These are phyloP conservation scores for Bryoglossum gracile DNA, from an alignment of 495 filamentous ascomycete species.

Conservation along the genomic window DNA sequence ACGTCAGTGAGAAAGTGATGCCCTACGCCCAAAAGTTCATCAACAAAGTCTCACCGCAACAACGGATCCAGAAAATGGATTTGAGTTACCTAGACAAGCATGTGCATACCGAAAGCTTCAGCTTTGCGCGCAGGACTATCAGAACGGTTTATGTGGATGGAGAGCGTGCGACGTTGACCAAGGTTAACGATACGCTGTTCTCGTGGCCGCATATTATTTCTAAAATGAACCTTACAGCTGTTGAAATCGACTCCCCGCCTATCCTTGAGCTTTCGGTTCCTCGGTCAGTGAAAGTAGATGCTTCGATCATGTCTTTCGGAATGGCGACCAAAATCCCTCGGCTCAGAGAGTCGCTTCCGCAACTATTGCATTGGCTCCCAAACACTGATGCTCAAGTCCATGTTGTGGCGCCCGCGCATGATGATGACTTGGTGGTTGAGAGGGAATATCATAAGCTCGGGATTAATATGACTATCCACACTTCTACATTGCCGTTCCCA, in stretches of 20 bases:
- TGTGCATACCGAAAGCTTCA: constrained; percentile 7
- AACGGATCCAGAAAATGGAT: not conserved
- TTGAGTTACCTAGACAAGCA: constrained; percentile 11
- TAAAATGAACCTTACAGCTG: constrained; percentile 1
- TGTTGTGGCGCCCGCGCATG: constrained; percentile 45
- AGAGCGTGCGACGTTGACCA: constrained; percentile 6
- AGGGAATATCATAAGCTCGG: constrained; percentile 32
- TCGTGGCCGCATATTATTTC: not conserved
- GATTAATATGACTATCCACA: constrained; percentile 48
- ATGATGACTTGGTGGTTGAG: constrained; percentile 31
- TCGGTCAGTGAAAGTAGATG: constrained; percentile 10
- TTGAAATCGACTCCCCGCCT: not conserved
- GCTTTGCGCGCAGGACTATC: constrained; percentile 12
- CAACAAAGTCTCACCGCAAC: not conserved
- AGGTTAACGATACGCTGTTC: constrained; percentile 13
- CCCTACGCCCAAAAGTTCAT: not conserved
- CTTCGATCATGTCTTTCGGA: constrained; percentile 38
- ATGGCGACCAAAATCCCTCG: constrained; percentile 52
- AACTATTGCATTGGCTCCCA: constrained; percentile 55
- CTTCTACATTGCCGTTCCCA: constrained; percentile 47
- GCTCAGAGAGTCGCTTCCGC: constrained; percentile 41
- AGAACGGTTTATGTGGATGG: constrained; percentile 5
- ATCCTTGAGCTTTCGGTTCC: constrained; percentile 13
- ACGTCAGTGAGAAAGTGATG: no score
- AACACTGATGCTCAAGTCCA: constrained; percentile 49